Conservation (phyloP, 495 filamentous ascomycete genomes). For the Sordaria brevicollis region DNA sequence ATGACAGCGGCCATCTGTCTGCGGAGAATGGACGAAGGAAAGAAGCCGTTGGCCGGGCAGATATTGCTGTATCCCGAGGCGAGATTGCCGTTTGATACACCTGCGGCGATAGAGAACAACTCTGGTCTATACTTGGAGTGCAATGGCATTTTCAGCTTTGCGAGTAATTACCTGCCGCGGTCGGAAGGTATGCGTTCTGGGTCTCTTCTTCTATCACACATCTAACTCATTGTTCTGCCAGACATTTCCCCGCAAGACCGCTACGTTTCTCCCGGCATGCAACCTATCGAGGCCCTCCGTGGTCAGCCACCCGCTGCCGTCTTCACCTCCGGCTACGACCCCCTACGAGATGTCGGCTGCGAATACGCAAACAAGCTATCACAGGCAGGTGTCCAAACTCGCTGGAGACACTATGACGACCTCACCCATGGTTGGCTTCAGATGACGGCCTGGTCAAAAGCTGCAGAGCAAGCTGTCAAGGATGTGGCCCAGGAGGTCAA, state of each 20-base stretch:
- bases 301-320: constrained; percentile 17
- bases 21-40: constrained; percentile 14
- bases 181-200: constrained; percentile 1
- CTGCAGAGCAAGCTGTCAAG: constrained; percentile 13
- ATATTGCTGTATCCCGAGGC: constrained; percentile 29
- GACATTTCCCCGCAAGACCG: constrained; percentile 7
- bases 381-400: constrained; percentile 17
- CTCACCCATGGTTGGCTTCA: constrained; percentile 27
- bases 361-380: constrained; percentile 26
- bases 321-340: constrained; percentile 30
- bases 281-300: constrained; percentile 4
- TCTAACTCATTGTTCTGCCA: background rate
- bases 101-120: constrained; percentile 24
- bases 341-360: constrained; percentile 26
- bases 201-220: background rate
- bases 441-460: constrained; percentile 27
- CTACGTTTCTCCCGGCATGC: constrained; percentile 16
- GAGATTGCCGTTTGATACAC: constrained; percentile 26
- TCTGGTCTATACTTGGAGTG: constrained; percentile 24
- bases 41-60: constrained; percentile 14
- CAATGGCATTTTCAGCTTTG: constrained; percentile 30
- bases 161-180: constrained; percentile 25
- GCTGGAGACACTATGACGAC: constrained; percentile 21
- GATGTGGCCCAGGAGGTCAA: background rate
- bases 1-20: constrained; percentile 26